Evolutionary conservation across 116 monocot species (phyloP), one percentile per base, ranked within the genome.

Genomic region (Posidonia oceanica): DNA sequence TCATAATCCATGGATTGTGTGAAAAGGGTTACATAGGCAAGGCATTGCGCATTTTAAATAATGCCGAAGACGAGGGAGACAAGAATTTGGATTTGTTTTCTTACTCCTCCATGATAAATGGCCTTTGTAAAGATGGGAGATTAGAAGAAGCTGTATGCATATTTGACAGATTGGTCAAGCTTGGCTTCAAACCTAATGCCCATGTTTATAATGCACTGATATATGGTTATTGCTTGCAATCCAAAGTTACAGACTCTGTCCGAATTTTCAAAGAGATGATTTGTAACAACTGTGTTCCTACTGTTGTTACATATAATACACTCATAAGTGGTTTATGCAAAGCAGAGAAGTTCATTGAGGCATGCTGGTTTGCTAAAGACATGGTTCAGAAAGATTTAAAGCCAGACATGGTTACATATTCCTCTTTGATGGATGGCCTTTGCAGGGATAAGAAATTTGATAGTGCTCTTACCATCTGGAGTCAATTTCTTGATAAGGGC

Each of bases 351-450:
- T 89, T 69, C 37, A 39, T 66, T 42, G 82, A 92, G 72, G 92
- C 89, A 68, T 80, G 80, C 54, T 71, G 39, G 54, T 77, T 92
- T 65, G 78, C 87, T 41, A 92, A 83, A 67, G 82, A 92, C 78
- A 89, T 97, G 92, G 40, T 92, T n/a, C 79, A 84, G 69, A 92
- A 80, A 84, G 92, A 85, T 37, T 71, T 91, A 54, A 75, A 81
- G 59, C 91, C 86, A 51, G 88, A 95, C 69, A 54, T 75, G 59
- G 37, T 82, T 64, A 95, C 91, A 39, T 86, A 88, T 55, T 83
- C 91, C 68, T 80, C 86, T 7, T 70, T 95, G 44, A 83, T 91
- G 12, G 67, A 91, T 72, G 95, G 95, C 61, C 86, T 95, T 61
- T 88, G 81, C 74, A 73, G 64, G 64, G 88, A 88, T 61, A 83